Evolutionary conservation across 345 rosid species (phyloP).

Genomic region (Heritiera fomes): DNA sequence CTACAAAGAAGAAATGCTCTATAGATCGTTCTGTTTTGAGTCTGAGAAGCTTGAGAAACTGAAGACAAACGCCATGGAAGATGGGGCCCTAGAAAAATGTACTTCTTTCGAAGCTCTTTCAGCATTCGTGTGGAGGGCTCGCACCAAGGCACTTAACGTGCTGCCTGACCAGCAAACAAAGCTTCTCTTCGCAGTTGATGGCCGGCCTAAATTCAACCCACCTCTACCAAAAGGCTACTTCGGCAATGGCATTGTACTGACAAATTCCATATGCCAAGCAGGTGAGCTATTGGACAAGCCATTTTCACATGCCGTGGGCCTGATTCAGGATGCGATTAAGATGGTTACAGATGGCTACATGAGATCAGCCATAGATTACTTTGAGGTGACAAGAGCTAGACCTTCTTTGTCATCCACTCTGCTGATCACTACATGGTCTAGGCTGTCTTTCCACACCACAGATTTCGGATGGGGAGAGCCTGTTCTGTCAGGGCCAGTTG

Average conservation of each 20-base stretch:
- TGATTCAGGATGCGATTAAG: constrained; percentile 69
- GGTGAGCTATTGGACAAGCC: constrained; percentile 65
- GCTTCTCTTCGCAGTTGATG: constrained; percentile 89
- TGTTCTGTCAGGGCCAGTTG: constrained; percentile 75
- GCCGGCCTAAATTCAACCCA: constrained; percentile 75
- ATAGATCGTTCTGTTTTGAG: constrained; percentile 73
- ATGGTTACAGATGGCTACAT: constrained; percentile 77
- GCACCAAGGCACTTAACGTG: constrained; percentile 72
- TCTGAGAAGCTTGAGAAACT: constrained; percentile 62
- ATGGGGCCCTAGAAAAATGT: constrained; percentile 53
- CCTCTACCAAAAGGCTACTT: constrained; percentile 78
- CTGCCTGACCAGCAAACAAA: constrained; percentile 64
- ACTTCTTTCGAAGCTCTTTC: constrained; percentile 79
- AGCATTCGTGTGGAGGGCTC: constrained; percentile 81
- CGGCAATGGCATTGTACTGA: constrained; percentile 84
- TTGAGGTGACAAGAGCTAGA: constrained; percentile 76
- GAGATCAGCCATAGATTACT: constrained; percentile 97
- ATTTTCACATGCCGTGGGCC: constrained; percentile 58
- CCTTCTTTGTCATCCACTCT: constrained; percentile 89
- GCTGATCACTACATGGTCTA: constrained; percentile 86
- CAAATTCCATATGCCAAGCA: constrained; percentile 67
- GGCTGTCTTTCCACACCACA: constrained; percentile 70
- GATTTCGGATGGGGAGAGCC: constrained; percentile 98
- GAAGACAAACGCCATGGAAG: constrained; percentile 53
- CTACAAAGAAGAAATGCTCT: constrained; percentile 51